A percentile compares a stretch with the other conserved stretches of the same genome.
Conservation (phyloP, 176 grass and related monocot species). For the Poa annua region DNA sequence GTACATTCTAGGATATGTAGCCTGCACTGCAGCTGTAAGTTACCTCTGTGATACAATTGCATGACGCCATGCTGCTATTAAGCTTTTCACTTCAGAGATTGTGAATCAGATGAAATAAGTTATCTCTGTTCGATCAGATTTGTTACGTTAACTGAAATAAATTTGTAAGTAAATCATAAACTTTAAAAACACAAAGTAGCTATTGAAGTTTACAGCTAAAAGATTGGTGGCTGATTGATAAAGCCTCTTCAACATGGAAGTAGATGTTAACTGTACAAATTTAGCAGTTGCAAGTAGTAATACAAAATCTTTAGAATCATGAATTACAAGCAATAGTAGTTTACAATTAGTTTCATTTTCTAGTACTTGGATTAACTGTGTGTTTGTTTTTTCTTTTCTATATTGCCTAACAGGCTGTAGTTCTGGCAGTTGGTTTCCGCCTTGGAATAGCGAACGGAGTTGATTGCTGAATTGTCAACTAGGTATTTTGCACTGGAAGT, state of each 20-base stretch:
- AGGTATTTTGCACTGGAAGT: neutral
- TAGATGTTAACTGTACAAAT: neutral
- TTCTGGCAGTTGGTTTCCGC: slow-evolving; percentile 62
- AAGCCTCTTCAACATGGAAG: neutral
- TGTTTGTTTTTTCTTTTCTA: slow-evolving; percentile 2
- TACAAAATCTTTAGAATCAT: neutral
- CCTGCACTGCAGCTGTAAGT: slow-evolving; percentile 86
- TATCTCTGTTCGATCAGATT: neutral
- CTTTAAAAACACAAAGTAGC: too few relatives aligned
- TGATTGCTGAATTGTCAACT: slow-evolving; percentile 53
- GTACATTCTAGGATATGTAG: too few relatives aligned
- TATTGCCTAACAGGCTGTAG: slow-evolving; percentile 53
- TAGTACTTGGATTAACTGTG: slow-evolving; percentile 13
- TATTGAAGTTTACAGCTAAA: neutral
- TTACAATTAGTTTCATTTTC: neutral
- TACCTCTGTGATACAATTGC: slow-evolving; percentile 15
- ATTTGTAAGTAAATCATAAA: neutral
- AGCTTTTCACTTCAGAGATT: neutral
- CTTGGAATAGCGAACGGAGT: slow-evolving; percentile 62
- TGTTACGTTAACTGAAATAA: slow-evolving; percentile 1
- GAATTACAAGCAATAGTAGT: neutral
- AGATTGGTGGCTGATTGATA: neutral
- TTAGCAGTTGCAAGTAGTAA: neutral
- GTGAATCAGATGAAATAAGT: neutral
- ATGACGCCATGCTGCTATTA: neutral